Conservation (phyloP, 108 stramenopile genomes). For the Mediolabrus comicus region DNA sequence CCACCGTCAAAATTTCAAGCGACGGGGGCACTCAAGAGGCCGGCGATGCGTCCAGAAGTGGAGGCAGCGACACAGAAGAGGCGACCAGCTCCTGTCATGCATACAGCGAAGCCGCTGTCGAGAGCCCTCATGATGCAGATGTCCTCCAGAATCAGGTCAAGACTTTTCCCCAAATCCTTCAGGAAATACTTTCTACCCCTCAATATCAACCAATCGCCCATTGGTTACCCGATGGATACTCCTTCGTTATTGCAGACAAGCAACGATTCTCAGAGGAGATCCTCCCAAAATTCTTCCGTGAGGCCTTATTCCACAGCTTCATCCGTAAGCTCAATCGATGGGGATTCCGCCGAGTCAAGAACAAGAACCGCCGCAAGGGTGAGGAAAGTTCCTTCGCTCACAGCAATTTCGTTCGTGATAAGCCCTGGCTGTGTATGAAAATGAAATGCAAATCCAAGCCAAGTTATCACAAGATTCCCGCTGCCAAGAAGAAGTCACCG, state of each 20-base stretch:
- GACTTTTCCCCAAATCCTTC: conserved; percentile 26
- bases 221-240: conserved; percentile 30
- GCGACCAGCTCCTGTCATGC: no score
- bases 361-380: not conserved
- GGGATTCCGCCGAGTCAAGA: conserved; percentile 5
- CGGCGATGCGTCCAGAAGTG: no score
- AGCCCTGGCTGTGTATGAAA: not conserved
- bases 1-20: no score
- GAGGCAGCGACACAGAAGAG: no score
- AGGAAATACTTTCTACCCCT: conserved; percentile 17
- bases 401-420: not conserved
- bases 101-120: no score
- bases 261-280: conserved; percentile 18
- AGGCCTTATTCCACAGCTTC: conserved; percentile 38
- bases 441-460: not conserved
- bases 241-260: conserved; percentile 29
- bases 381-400: not conserved
- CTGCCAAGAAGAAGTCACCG: not conserved
- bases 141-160: conserved; percentile 1
- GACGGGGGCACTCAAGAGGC: no score
- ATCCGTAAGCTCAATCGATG: conserved; percentile 28
- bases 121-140: no score
- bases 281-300: conserved; percentile 42
- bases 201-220: conserved; percentile 11
- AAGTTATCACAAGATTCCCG: not conserved